Base-by-base conservation (phyloP, 192 early-diverging fungal species). In the Obelidium mucronatum region DNA sequence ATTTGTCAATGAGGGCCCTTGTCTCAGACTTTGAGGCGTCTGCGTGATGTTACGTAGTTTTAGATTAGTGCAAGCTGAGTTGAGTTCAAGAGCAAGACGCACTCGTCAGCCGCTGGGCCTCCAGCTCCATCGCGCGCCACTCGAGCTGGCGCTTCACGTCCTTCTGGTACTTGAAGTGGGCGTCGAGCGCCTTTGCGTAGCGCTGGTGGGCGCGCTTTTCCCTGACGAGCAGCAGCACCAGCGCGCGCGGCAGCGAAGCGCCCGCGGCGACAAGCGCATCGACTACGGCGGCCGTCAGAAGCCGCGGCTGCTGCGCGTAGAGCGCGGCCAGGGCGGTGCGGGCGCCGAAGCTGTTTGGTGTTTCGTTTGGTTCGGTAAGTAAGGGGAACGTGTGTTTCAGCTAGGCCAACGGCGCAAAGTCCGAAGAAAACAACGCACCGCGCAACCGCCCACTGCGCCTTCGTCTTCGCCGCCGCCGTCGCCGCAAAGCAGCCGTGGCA, bases 101-200 rank as follows among this genome's bases (percentile, higher is more conserved):
- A 40, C 48, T 31, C 19, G 33, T 74, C 56, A 74, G 24, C 19
- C 74, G 26, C 40, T 76, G 74, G 11, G 61, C 62, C 35, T 76
- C 74, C 28, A 76, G 52, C 34, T 66, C 64, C 64, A 56, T 76
- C 6, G 74, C 74, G 33, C 74, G 62, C 62, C 61, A 66, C 37
- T 76, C 74, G 33, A 76, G 61, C 74, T 54, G 69, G 63, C 62
- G 62, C 51, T 58, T 56, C 19, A 72, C 54, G 31, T 54, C 69
- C 24, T 19, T 42, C 22, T 36, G 39, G 53, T 76, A 56, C 51
- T 37, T 67, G 8, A n/a, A 40, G 74, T 67, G 65, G 19, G 31
- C 36, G 17, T 72, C 34, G 19, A 72, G 31, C 15, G 35, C 6
- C n/a, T 36, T 35, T 33, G 24, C 53, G 36, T 35, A 36, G 13